phyloP scores from a whole-genome alignment of 2,329 filamentous ascomycete genomes.

The Botrytis byssoidea region DNA sequence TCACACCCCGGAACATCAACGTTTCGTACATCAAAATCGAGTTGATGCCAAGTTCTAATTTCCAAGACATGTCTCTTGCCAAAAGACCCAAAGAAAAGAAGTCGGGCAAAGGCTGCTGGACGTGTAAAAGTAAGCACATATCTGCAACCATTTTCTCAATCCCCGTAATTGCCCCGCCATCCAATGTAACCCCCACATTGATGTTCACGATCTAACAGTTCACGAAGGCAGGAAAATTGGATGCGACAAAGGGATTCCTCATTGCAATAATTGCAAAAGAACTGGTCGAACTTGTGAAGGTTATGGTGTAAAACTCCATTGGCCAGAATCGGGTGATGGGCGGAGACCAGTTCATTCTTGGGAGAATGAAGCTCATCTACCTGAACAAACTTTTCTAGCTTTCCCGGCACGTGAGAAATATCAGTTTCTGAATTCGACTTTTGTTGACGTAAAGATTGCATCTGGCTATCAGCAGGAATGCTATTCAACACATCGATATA shows the following conservation, averaged over 20 bases:
- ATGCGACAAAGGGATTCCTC: conserved; percentile 46
- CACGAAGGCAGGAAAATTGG: conserved; percentile 48
- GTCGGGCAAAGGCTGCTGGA: conserved; percentile 43
- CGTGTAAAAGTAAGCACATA: conserved; percentile 43
- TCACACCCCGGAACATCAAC: background rate
- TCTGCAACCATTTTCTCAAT: conserved; percentile 20
- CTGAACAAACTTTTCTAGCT: background rate
- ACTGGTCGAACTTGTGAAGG: conserved; percentile 46
- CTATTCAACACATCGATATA: background rate
- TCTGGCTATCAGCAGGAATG: conserved; percentile 36
- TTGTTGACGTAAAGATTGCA: background rate
- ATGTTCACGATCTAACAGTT: conserved; percentile 18
- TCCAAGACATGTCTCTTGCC: conserved; percentile 1
- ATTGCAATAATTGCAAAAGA: conserved; percentile 46
- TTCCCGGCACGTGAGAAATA: conserved; percentile 1
- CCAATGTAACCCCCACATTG: background rate
- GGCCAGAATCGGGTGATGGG: conserved; percentile 49
- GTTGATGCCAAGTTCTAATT: background rate
- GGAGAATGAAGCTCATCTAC: conserved; percentile 26
- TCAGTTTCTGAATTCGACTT: conserved; percentile 14
- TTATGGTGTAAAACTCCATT: conserved; percentile 48
- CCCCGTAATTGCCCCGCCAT: conserved; percentile 6
- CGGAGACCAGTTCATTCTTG: conserved; percentile 35
- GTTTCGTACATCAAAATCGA: background rate
- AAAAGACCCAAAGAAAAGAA: conserved; percentile 11